Percentiles rank a stretch among this genome's conserved stretches.
These are phyloP conservation scores for Ophiocordyceps robertsii DNA, from an alignment of 2,329 filamentous ascomycete species.

Conservation along the genomic window DNA sequence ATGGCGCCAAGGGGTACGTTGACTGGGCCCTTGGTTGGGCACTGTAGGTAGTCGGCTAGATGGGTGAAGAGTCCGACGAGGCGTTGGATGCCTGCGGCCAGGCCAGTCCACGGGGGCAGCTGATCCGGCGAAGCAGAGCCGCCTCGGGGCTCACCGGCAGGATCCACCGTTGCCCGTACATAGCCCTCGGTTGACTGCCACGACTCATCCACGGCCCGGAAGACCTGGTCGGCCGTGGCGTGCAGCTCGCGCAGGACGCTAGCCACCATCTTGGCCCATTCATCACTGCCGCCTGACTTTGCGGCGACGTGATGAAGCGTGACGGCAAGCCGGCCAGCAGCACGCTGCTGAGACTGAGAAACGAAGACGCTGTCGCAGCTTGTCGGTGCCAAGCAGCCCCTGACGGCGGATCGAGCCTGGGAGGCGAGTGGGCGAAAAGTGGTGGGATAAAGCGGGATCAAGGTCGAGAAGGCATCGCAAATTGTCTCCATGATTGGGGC, in stretches of 20 bases:
- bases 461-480: slow-evolving; percentile 54
- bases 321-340: slow-evolving; percentile 52
- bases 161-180: slow-evolving; percentile 24
- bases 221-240: slow-evolving; percentile 58
- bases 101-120: slow-evolving; percentile 59
- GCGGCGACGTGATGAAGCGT: slow-evolving; percentile 68
- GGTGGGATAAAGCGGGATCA: slow-evolving; percentile 71
- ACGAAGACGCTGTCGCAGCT: slow-evolving; percentile 33
- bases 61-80: slow-evolving; percentile 52
- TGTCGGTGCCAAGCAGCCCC: slow-evolving; percentile 51
- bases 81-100: slow-evolving; percentile 61
- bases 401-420: slow-evolving; percentile 50
- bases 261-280: slow-evolving; percentile 61
- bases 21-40: slow-evolving; percentile 51
- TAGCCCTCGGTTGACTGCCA: slow-evolving; percentile 57
- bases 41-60: slow-evolving; percentile 48
- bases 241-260: slow-evolving; percentile 53
- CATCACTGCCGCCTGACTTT: slow-evolving; percentile 62
- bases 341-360: slow-evolving; percentile 37
- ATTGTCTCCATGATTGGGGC: slow-evolving; percentile 49
- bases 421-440: slow-evolving; percentile 65
- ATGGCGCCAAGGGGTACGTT: slow-evolving; percentile 54
- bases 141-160: slow-evolving; percentile 32
- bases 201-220: slow-evolving; percentile 67
- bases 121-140: slow-evolving; percentile 31